Percentiles rank a stretch among this genome's conserved stretches.
These are phyloP conservation scores for Fusarium succisae DNA, from an alignment of 2,329 filamentous ascomycete genomes.

Conservation along the genomic window DNA sequence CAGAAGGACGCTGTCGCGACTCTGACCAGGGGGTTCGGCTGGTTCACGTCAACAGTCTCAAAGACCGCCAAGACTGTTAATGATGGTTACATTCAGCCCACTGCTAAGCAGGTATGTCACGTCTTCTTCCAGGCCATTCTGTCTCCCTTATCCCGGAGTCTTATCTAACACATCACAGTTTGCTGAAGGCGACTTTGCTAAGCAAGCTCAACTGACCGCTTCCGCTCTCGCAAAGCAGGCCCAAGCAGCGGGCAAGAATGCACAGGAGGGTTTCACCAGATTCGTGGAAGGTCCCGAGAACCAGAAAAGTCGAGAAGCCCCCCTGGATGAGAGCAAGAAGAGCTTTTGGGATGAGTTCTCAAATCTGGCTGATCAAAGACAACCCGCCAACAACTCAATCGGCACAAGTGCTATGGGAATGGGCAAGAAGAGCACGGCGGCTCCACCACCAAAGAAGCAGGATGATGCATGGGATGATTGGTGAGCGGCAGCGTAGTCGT, in stretches of 20 bases:
- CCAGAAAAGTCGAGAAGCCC: slow-evolving; percentile 47
- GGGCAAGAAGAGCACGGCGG: slow-evolving; percentile 51
- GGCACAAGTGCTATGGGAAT: slow-evolving; percentile 70
- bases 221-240: slow-evolving; percentile 74
- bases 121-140: neutral
- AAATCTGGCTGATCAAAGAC: slow-evolving; percentile 67
- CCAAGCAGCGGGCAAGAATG: slow-evolving; percentile 75
- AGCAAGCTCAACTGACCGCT: slow-evolving; percentile 69
- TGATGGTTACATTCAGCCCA: slow-evolving; percentile 90
- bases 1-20: slow-evolving; percentile 91
- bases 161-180: slow-evolving; percentile 62
- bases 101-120: slow-evolving; percentile 77
- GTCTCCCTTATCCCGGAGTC: slow-evolving; percentile 1
- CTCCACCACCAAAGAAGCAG: slow-evolving; percentile 52
- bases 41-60: slow-evolving; percentile 87
- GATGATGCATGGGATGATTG: slow-evolving; percentile 73
- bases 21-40: slow-evolving; percentile 91
- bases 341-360: slow-evolving; percentile 96
- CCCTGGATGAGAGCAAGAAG: slow-evolving; percentile 72
- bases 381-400: slow-evolving; percentile 59
- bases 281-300: slow-evolving; percentile 82
- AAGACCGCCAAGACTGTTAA: slow-evolving; percentile 94
- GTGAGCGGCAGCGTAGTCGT: slow-evolving; percentile 47
- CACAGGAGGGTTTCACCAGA: slow-evolving; percentile 81
- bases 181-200: slow-evolving; percentile 80